Conservation (phyloP, 495 filamentous ascomycete genomes). For the Annulohypoxylon stygium region DNA sequence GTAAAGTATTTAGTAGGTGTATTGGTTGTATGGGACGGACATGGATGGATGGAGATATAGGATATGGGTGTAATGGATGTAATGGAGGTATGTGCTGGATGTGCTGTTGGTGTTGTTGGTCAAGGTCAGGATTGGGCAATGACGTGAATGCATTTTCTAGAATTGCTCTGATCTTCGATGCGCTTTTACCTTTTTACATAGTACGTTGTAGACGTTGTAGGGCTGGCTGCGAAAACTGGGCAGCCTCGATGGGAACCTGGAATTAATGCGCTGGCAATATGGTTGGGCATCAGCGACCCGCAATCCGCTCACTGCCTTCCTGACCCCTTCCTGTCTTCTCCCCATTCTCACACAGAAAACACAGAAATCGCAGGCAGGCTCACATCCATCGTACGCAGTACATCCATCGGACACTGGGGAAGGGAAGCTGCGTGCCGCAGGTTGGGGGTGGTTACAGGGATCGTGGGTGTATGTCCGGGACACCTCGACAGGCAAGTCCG, state of each 20-base stretch:
- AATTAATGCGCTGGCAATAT: constrained; percentile 54
- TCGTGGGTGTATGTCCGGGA: constrained; percentile 27
- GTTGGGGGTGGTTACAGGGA: constrained; percentile 31
- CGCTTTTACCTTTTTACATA: constrained; percentile 26
- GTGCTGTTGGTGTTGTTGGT: constrained; percentile 17
- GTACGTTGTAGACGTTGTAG: constrained; percentile 29
- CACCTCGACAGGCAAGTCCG: constrained; percentile 26
- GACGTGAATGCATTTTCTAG: constrained; percentile 46
- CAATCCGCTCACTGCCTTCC: constrained; percentile 12
- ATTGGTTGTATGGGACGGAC: neutral
- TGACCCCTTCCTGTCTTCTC: neutral
- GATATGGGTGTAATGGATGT: too few relatives aligned
- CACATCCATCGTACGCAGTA: neutral
- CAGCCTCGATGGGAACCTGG: constrained; percentile 37
- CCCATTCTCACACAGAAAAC: too few relatives aligned
- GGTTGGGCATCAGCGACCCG: constrained; percentile 53
- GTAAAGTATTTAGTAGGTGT: constrained; percentile 11
- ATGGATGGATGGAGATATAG: neutral
- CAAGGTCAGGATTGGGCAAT: constrained; percentile 48
- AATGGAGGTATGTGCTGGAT: constrained; percentile 16
- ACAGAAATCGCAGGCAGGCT: neutral
- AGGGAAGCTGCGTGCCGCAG: constrained; percentile 11
- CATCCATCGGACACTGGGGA: constrained; percentile 12
- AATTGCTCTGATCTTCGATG: constrained; percentile 47
- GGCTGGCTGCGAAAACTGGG: constrained; percentile 46